Percentiles rank a stretch among this genome's conserved stretches.
Conservation (phyloP, 1,284 basidiomycete genomes). For the Ustilago bromivora region DNA sequence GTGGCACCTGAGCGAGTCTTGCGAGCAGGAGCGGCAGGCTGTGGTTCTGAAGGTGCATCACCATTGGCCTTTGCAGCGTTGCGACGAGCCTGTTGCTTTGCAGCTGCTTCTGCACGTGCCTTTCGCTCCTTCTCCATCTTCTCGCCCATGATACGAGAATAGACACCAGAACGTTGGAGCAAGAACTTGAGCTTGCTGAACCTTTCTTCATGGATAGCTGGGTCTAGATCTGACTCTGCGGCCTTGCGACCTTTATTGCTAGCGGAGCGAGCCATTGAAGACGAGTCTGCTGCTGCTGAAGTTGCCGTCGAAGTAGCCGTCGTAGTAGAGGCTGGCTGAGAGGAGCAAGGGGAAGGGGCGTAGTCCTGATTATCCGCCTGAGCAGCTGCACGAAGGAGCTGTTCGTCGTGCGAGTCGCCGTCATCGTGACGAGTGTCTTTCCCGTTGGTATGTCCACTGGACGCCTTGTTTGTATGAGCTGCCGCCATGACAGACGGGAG, state of each 20-base stretch:
- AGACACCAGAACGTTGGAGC: constrained; percentile 63
- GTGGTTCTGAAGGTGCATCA: constrained; percentile 14
- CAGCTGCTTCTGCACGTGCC: constrained; percentile 38
- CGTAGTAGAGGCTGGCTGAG: constrained; percentile 13
- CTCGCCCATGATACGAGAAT: constrained; percentile 67
- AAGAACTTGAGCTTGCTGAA: constrained; percentile 63
- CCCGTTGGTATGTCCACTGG: constrained; percentile 22
- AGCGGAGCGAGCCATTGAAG: constrained; percentile 28
- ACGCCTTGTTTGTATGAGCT: constrained; percentile 7
- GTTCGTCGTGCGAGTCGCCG: constrained; percentile 72
- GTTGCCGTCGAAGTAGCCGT: background rate
- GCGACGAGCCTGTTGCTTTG: constrained; percentile 35
- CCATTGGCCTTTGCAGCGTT: constrained; percentile 22
- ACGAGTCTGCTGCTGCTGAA: constrained; percentile 11
- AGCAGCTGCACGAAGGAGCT: constrained; percentile 68
- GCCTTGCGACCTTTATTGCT: constrained; percentile 18
- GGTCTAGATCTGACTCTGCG: constrained; percentile 35
- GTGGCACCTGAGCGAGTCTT: constrained; percentile 35
- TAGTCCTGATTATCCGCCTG: constrained; percentile 39
- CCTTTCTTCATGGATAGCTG: constrained; percentile 50
- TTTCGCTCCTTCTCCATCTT: constrained; percentile 61
- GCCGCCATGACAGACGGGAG: constrained; percentile 18
- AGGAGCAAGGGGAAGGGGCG: constrained; percentile 7
- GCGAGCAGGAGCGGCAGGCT: constrained; percentile 30
- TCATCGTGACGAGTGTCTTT: constrained; percentile 25